Conservation (phyloP, 2,329 filamentous ascomycete genomes). For the Fusarium verticillioides region DNA sequence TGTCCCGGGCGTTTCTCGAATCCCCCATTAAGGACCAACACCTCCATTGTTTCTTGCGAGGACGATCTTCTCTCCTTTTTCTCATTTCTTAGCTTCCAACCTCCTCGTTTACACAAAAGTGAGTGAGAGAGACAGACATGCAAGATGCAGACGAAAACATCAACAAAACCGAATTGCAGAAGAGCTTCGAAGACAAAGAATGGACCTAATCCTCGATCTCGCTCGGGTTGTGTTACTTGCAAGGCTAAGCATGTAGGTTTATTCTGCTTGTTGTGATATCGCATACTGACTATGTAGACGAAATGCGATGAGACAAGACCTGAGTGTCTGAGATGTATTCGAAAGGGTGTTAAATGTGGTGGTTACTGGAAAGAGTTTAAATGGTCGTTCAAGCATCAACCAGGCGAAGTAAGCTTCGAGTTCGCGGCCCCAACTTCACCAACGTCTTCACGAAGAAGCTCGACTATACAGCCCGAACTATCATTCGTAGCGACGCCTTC, state of each 20-base stretch:
- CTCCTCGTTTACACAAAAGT: not conserved
- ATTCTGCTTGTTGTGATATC: not conserved
- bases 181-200: slow-evolving; percentile 25
- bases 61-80: slow-evolving; percentile 9
- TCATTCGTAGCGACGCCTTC: not conserved
- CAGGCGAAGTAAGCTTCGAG: slow-evolving; percentile 30
- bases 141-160: slow-evolving; percentile 23
- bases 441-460: slow-evolving; percentile 10
- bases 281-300: slow-evolving; percentile 21
- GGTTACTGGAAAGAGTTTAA: slow-evolving; percentile 49
- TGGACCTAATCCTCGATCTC: slow-evolving; percentile 40
- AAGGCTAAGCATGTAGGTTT: slow-evolving; percentile 44
- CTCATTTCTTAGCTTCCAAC: not conserved
- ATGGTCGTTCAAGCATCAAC: slow-evolving; percentile 57
- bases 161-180: slow-evolving; percentile 21
- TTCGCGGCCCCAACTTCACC: slow-evolving; percentile 16
- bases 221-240: slow-evolving; percentile 48
- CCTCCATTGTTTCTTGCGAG: slow-evolving; percentile 2
- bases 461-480: slow-evolving; percentile 15
- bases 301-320: slow-evolving; percentile 49
- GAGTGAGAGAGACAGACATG: not conserved
- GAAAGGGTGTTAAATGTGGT: slow-evolving; percentile 45
- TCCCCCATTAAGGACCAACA: not conserved
- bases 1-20: not conserved
- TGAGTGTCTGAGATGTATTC: slow-evolving; percentile 42